Conservation (phyloP, 371 early-diverging fungal species). For the Mucor circinelloides region DNA sequence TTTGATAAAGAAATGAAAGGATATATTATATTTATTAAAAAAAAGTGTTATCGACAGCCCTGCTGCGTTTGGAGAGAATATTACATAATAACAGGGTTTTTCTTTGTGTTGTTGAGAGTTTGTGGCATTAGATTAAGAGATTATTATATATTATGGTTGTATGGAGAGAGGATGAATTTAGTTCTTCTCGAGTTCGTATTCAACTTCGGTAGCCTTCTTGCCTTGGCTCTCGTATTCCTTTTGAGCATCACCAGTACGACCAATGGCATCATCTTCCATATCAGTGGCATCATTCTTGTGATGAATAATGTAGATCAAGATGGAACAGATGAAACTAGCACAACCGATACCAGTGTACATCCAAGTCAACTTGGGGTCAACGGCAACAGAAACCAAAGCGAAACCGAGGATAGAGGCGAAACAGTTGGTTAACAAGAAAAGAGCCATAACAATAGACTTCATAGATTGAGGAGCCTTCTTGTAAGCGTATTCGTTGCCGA, state of each 20-base stretch:
- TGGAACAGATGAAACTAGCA: conserved; percentile 25
- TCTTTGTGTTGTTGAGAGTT: neutral
- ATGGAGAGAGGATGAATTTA: neutral
- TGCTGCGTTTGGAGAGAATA: conserved; percentile 1
- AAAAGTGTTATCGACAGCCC: neutral
- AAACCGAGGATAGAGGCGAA: conserved; percentile 68
- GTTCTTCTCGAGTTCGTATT: conserved; percentile 26
- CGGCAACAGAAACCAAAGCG: conserved; percentile 65
- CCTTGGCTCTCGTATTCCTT: conserved; percentile 2
- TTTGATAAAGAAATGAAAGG: neutral
- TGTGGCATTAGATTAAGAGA: neutral
- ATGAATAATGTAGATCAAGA: conserved; percentile 31
- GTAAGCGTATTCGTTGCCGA: conserved; percentile 82
- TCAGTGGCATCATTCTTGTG: conserved; percentile 33
- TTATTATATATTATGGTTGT: neutral
- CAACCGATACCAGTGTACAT: conserved; percentile 58
- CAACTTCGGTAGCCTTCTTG: conserved; percentile 2
- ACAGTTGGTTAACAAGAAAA: conserved; percentile 74
- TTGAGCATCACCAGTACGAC: conserved; percentile 13
- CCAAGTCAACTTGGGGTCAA: conserved; percentile 69
- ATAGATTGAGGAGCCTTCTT: conserved; percentile 72
- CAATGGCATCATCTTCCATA: conserved; percentile 36
- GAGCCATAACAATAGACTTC: conserved; percentile 77
- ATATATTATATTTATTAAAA: conserved; percentile 3
- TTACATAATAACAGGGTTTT: neutral